phyloP scores from a whole-genome alignment of 108 stramenopile species.

The Chaetoceros tenuissimus region DNA sequence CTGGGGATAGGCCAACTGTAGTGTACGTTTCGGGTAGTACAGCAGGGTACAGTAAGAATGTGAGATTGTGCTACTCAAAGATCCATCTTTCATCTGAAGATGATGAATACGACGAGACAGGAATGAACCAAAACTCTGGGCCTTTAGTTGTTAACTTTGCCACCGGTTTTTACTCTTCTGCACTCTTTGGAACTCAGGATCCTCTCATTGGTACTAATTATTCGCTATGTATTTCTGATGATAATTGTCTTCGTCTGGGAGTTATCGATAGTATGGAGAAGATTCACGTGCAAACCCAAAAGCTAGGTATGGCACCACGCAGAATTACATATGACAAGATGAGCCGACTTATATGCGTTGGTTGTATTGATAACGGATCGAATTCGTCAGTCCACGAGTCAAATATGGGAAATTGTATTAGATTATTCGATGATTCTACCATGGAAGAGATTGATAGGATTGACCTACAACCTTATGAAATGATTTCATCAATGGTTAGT shows the following conservation, averaged over 20 bases:
- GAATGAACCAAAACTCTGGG: slow-evolving; percentile 31
- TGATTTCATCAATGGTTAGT: slow-evolving; percentile 65
- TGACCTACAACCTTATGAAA: slow-evolving; percentile 77
- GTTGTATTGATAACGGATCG: slow-evolving; percentile 62
- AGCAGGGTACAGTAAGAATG: slow-evolving; percentile 8
- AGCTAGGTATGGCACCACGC: slow-evolving; percentile 87
- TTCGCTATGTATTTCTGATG: slow-evolving; percentile 89
- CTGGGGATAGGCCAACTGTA: slow-evolving; percentile 95
- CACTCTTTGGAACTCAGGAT: slow-evolving; percentile 45
- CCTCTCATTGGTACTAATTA: slow-evolving; percentile 45
- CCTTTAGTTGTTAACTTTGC: slow-evolving; percentile 71
- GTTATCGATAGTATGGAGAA: slow-evolving; percentile 97
- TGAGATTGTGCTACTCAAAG: slow-evolving; percentile 80
- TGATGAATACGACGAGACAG: slow-evolving; percentile 43
- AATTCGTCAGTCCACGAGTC: slow-evolving; percentile 42
- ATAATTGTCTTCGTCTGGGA: slow-evolving; percentile 80
- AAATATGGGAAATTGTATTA: slow-evolving; percentile 79
- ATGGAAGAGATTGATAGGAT: slow-evolving; percentile 83
- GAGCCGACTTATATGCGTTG: slow-evolving; percentile 73
- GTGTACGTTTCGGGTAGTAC: slow-evolving; percentile 81
- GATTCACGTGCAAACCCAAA: slow-evolving; percentile 91
- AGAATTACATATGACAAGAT: slow-evolving; percentile 78
- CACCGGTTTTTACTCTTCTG: slow-evolving; percentile 55
- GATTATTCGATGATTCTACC: slow-evolving; percentile 82
- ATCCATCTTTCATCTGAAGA: slow-evolving; percentile 73